Base-by-base conservation (phyloP, 352 stramenopile species). In the Phytopythium aichiense region DNA sequence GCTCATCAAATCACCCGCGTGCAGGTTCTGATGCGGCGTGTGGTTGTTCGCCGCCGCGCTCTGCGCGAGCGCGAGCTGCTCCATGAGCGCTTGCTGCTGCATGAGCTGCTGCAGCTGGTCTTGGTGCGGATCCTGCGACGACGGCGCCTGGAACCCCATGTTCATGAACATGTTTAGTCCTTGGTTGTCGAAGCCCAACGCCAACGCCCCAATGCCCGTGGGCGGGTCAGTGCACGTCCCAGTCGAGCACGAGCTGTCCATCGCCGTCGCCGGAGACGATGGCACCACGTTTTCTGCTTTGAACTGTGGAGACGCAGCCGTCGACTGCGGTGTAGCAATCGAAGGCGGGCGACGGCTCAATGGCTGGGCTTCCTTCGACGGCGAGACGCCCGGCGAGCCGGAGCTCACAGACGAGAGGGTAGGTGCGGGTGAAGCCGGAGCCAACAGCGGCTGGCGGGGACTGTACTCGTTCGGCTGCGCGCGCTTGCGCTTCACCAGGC, bases 401-500 rank as follows among this genome's bases (percentile, higher is more conserved):
- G 72, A 74, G 33, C 63, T 68, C 31, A 58, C 40, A 7, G 62
- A 67, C 8, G 64, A 65, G 25, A 63, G 58, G 13, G 65, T 87
- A 20, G 69, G 63, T 0, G 71, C 64, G 9, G 83, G 72, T 5
- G 69, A 79, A 7, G 65, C 60, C 51, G 71, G 71, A 22, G 66
- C 60, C 50, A 68, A 56, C 5, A 58, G 69, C 22, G 74, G 69
- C 7, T 57, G 52, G 31, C 52, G 52, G 4, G 52, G 52, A n/a
- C 31, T 46, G 31, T 46, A 57, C 31, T 57, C 52, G 31, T 46
- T n/a, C 33, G 61, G 57, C 13, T 86, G 49, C 5, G 73, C 58
- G 23, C 81, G 74, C 65, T 90, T 91, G 42, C 84, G 81, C 50
- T 92, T 92, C 3, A 77, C 53, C 16, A 72, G 55, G 43, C 79